phyloP scores from a whole-genome alignment of 2,329 filamentous ascomycete genomes.

The Nemania bipapillata region DNA sequence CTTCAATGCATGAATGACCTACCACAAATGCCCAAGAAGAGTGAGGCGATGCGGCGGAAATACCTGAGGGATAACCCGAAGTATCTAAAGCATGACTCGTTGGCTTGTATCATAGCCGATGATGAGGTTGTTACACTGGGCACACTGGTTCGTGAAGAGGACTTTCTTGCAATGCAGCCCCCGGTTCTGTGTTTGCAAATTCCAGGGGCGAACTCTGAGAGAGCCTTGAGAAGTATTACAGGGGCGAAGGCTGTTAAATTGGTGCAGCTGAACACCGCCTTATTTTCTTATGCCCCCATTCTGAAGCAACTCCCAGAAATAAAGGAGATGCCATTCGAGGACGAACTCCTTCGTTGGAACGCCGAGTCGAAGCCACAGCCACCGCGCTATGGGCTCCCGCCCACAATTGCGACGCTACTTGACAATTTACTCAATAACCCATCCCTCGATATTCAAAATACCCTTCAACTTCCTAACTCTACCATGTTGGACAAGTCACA shows the following conservation, averaged over 20 bases:
- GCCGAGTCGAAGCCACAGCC: constrained; percentile 12
- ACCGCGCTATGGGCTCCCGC: constrained; percentile 11
- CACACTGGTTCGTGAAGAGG: constrained; percentile 60
- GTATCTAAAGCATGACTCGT: constrained; percentile 29
- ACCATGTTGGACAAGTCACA: constrained; percentile 58
- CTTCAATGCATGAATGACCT: constrained; percentile 25
- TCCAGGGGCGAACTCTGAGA: constrained; percentile 13
- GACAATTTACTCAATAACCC: constrained; percentile 6
- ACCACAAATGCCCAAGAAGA: constrained; percentile 20
- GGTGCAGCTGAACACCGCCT: constrained; percentile 23
- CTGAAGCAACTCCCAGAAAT: constrained; percentile 30
- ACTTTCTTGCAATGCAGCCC: constrained; percentile 18
- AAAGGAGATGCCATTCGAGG: constrained; percentile 35
- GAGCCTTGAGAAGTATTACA: constrained; percentile 9
- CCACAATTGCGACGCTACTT: constrained; percentile 22
- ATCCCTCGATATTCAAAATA: constrained; percentile 8
- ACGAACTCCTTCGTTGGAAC: constrained; percentile 60
- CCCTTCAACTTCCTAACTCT: constrained; percentile 6
- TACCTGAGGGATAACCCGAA: constrained; percentile 32
- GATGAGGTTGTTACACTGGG: constrained; percentile 19
- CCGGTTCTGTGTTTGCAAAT: constrained; percentile 31
- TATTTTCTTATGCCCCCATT: constrained; percentile 32
- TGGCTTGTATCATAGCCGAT: constrained; percentile 24
- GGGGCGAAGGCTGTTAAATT: constrained; percentile 14
- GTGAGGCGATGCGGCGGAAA: constrained; percentile 14